Evolutionary conservation across 2,329 filamentous ascomycete species (phyloP), one percentile per base, ranked within the genome.

Genomic region (Escovopsis sp.): DNA sequence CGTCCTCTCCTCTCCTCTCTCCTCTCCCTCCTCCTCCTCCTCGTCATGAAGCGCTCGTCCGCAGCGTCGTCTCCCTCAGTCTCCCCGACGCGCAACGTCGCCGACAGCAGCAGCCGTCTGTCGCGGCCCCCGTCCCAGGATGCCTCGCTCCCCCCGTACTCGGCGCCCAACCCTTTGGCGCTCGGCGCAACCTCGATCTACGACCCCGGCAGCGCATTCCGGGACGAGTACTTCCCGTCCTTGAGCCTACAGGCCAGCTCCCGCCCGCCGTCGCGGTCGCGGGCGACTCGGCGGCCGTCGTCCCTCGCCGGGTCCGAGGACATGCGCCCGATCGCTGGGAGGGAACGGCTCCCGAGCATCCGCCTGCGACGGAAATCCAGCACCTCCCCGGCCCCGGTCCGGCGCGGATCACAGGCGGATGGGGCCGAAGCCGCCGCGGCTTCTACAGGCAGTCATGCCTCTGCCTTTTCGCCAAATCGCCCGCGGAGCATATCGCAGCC

Each of bases 401-500:
- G 12, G 41, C 38, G 12, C 18, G 37, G 26, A 5, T 32, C 28
- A 3, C 28, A 32, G 28, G 4, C 28, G 8, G 28, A 32, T 32
- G 28, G 8, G 28, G 4, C 8, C 7, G 28, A 32, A 11, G 28
- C 11, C 28, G 8, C 28, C 11, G 28, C 28, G 8, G 28, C 28
- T 32, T 3, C 28, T 32, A 11, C 28, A 9, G 28, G 8, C 8
- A 9, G 11, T 32, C 8, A 9, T 32, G 28, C 28, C 28, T 32
- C 28, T 32, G 28, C 32, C 18, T 39, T 34, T 40, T 40, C 39
- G 26, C 33, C 11, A 3, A 23, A 12, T n/a, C n/a, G 61, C 6
- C 58, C 58, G 2, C 54, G 61, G 18, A 64, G 61, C 48, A 45
- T 58, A 12, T 64, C 61, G 6, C 61, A 64, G 43, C 60, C 61